phyloP scores from a whole-genome alignment of 352 stramenopile genomes.

The Phytophthora pistaciae region DNA sequence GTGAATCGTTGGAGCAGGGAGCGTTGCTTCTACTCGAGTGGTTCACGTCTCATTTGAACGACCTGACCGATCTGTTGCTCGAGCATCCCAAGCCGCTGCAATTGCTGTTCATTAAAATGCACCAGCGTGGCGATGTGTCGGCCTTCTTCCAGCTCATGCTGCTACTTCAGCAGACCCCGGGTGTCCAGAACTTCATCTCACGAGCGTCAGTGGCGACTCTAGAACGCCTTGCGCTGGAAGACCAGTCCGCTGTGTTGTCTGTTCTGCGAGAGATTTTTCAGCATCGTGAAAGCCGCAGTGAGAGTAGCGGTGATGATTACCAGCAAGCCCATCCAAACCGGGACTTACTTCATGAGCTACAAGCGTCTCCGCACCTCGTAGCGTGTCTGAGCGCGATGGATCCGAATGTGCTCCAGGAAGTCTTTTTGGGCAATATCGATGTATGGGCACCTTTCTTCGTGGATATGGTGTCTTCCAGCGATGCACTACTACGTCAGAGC shows the following conservation, averaged over 20 bases:
- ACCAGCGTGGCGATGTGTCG: conserved; percentile 53
- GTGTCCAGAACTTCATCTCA: conserved; percentile 70
- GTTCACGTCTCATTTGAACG: conserved; percentile 62
- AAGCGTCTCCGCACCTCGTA: conserved; percentile 59
- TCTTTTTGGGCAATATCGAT: conserved; percentile 70
- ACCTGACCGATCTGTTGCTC: conserved; percentile 64
- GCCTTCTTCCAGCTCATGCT: conserved; percentile 77
- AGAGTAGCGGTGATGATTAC: conserved; percentile 14
- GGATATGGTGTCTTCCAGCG: conserved; percentile 58
- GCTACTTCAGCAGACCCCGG: conserved; percentile 60
- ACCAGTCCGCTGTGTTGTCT: conserved; percentile 54
- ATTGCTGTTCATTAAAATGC: conserved; percentile 72
- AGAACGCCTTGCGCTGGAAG: conserved; percentile 67
- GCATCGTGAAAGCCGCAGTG: conserved; percentile 19
- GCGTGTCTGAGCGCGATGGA: conserved; percentile 74
- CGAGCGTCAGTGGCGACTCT: conserved; percentile 58
- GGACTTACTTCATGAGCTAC: conserved; percentile 65
- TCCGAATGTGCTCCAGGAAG: conserved; percentile 63
- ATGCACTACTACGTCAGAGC: conserved; percentile 63
- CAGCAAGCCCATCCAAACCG: conserved; percentile 30
- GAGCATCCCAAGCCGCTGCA: conserved; percentile 65
- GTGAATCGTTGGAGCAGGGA: conserved; percentile 27
- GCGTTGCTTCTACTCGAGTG: conserved; percentile 57
- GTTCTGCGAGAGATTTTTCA: conserved; percentile 69
- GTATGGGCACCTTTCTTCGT: conserved; percentile 77